Evolutionary conservation across 1,139 yeast species (phyloP).

Genomic region (Starmera stellimalicola): DNA sequence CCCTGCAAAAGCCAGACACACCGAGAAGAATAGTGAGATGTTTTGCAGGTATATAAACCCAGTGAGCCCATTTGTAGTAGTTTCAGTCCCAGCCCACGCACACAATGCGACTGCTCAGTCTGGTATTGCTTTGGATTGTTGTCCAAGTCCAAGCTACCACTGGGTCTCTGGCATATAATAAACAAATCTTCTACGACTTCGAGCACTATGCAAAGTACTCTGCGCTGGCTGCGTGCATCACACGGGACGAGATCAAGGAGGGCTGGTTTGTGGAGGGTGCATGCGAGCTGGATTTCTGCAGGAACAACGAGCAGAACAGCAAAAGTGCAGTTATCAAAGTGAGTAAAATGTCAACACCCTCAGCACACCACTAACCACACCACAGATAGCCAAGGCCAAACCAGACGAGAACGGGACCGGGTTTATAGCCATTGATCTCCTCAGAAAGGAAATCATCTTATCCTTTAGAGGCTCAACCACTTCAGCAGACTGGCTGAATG

Average conservation of each 20-base stretch:
- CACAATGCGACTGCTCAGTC: too few species aligned
- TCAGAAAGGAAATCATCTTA: constrained; percentile 29
- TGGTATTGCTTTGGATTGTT: too few species aligned
- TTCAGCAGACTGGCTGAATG: constrained; percentile 47
- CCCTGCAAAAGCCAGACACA: too few species aligned
- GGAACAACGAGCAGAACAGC: constrained; percentile 2
- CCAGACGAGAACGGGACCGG: constrained; percentile 44
- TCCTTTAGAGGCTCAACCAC: constrained; percentile 54
- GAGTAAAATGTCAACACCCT: too few species aligned
- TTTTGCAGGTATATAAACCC: too few species aligned
- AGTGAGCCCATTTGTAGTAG: too few species aligned
- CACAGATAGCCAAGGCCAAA: too few species aligned
- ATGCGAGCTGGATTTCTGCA: constrained; percentile 13
- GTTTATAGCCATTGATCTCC: constrained; percentile 34
- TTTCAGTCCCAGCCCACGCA: too few species aligned
- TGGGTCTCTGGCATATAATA: too few species aligned
- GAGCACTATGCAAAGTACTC: constrained; percentile 13
- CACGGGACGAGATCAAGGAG: constrained; percentile 7
- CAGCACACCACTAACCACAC: too few species aligned
- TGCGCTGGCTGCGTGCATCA: constrained; percentile 15
- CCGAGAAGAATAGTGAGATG: too few species aligned
- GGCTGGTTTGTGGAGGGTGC: constrained; percentile 6
- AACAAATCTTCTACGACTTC: constrained; percentile 9
- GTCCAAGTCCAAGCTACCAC: background rate
- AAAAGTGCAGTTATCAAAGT: constrained; percentile 7